These are phyloP conservation scores for Lachancea thermotolerans DNA, from an alignment of 805 yeast species.

Conservation along the genomic window DNA sequence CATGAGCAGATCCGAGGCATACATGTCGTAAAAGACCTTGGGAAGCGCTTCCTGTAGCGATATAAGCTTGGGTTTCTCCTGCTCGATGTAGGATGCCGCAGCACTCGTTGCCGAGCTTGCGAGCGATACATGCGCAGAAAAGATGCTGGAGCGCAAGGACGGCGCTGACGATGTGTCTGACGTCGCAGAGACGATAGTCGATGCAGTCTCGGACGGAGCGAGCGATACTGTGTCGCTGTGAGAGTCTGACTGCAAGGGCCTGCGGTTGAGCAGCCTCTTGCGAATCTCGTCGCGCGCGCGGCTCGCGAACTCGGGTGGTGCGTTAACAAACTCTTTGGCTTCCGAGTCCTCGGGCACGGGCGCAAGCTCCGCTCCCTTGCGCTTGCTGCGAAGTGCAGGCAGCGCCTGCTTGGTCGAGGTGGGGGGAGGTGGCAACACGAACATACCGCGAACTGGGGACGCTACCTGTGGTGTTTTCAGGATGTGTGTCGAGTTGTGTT, in stretches of 20 bases:
- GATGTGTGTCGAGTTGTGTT: background rate
- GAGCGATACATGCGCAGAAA: slow-evolving; percentile 22
- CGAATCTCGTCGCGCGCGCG: slow-evolving; percentile 33
- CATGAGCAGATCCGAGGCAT: slow-evolving; percentile 46
- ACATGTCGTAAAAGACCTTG: slow-evolving; percentile 45
- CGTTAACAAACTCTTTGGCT: slow-evolving; percentile 28
- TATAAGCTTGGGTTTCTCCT: slow-evolving; percentile 12
- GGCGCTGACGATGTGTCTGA: slow-evolving; percentile 10
- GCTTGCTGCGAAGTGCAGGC: slow-evolving; percentile 8
- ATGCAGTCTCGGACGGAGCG: background rate
- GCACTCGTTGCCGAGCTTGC: slow-evolving; percentile 13
- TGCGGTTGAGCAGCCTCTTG: slow-evolving; percentile 20
- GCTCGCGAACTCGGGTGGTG: slow-evolving; percentile 31
- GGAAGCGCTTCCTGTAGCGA: slow-evolving; percentile 50
- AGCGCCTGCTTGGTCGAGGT: slow-evolving; percentile 20
- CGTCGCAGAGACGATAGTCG: background rate
- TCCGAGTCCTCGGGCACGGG: slow-evolving; percentile 9
- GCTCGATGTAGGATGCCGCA: slow-evolving; percentile 9
- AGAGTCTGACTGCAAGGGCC: background rate
- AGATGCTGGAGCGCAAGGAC: slow-evolving; percentile 23
- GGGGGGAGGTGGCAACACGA: slow-evolving; percentile 31
- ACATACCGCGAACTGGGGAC: slow-evolving; percentile 15
- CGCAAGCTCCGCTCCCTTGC: slow-evolving; percentile 7
- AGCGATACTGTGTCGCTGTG: background rate
- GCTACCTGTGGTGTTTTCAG: background rate